A percentile compares a stretch with the other conserved stretches of the same genome.
Conservation (phyloP, 768 basidiomycete genomes). For the Mrakia blollopis region DNA sequence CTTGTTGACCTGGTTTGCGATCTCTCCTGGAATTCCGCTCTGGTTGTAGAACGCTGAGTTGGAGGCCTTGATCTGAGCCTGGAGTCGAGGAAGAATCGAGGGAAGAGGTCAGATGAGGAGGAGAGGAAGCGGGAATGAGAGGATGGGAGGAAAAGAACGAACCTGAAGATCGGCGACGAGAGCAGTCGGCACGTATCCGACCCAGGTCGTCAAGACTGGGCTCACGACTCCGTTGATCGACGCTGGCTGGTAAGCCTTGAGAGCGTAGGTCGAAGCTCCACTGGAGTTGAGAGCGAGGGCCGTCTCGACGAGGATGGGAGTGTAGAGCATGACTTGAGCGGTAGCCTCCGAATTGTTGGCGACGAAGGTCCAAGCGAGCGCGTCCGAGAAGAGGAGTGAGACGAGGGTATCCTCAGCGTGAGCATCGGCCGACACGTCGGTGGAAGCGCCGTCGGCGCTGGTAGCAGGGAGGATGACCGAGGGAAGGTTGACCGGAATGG, state of each 20-base stretch:
- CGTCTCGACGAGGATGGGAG: slow-evolving; percentile 22
- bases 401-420: slow-evolving; percentile 19
- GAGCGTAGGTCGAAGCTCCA: slow-evolving; percentile 22
- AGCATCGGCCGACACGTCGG: neutral
- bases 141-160: neutral
- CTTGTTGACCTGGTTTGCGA: slow-evolving; percentile 26
- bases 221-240: slow-evolving; percentile 11
- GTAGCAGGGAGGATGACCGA: slow-evolving; percentile 27
- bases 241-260: slow-evolving; percentile 31
- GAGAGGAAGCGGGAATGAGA: neutral
- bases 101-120: no score
- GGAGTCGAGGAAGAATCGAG: neutral
- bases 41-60: slow-evolving; percentile 32
- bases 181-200: slow-evolving; percentile 20
- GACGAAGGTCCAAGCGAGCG: slow-evolving; percentile 24
- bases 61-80: slow-evolving; percentile 27
- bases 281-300: slow-evolving; percentile 20
- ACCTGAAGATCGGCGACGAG: slow-evolving; percentile 26
- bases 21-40: slow-evolving; percentile 29
- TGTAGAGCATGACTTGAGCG: slow-evolving; percentile 31
- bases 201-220: slow-evolving; percentile 25
- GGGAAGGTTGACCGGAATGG: slow-evolving; percentile 23
- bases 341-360: slow-evolving; percentile 31
- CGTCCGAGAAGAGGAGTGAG: slow-evolving; percentile 18
- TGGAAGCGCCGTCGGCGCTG: neutral